phyloP scores from a whole-genome alignment of 495 filamentous ascomycete species.

The Xylaria castorea region DNA sequence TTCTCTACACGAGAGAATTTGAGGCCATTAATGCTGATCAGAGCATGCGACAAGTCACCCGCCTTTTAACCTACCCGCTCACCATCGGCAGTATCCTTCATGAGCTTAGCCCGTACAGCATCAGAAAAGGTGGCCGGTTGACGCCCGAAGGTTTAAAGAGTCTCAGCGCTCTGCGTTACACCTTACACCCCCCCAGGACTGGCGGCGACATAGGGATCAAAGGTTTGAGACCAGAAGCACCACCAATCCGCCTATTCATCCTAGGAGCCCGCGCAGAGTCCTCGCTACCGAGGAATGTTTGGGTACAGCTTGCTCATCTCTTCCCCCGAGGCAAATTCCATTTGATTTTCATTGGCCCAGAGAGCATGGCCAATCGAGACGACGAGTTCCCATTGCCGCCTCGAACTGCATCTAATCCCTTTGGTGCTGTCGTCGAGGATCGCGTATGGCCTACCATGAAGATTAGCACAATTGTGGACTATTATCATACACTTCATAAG shows the following conservation, averaged over 20 bases:
- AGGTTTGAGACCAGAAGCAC: conserved; percentile 80
- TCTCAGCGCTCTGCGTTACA: conserved; percentile 90
- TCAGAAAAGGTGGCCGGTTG: conserved; percentile 72
- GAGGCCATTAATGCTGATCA: conserved; percentile 86
- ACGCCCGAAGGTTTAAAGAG: conserved; percentile 91
- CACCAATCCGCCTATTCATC: conserved; percentile 89
- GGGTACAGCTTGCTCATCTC: conserved; percentile 88
- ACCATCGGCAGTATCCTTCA: conserved; percentile 91
- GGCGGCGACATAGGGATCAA: conserved; percentile 78
- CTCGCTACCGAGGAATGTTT: conserved; percentile 89
- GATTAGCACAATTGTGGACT: conserved; percentile 95
- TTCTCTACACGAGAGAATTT: conserved; percentile 87
- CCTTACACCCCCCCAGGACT: conserved; percentile 81
- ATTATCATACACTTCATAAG: conserved; percentile 96
- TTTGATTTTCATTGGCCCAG: conserved; percentile 92
- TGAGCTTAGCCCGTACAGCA: conserved; percentile 89
- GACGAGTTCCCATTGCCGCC: conserved; percentile 88
- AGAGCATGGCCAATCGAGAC: conserved; percentile 90
- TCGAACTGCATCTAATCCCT: conserved; percentile 83
- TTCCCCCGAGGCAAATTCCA: conserved; percentile 85
- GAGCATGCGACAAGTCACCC: conserved; percentile 87
- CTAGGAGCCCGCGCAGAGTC: conserved; percentile 96
- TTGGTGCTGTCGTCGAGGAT: conserved; percentile 90
- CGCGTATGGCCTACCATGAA: conserved; percentile 84
- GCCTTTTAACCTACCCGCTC: conserved; percentile 89